Evolutionary conservation across 257 asterid genomes (phyloP).

Genomic region (Hygrophila difformis): DNA sequence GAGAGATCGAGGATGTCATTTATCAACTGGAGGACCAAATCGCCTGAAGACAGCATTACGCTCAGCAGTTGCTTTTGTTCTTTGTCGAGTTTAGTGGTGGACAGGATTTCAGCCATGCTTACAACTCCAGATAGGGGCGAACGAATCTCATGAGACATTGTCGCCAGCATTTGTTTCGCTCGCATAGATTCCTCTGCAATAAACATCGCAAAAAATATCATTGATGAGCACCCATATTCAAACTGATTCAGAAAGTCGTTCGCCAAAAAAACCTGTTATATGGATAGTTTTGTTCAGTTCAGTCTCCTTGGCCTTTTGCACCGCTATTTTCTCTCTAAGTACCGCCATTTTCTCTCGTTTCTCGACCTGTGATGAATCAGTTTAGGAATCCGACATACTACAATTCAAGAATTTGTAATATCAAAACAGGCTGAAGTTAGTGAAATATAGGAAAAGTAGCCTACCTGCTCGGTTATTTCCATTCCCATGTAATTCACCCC

Average conservation of each 20-base stretch:
- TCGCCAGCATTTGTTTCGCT: conserved; percentile 92
- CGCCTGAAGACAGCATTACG: conserved; percentile 44
- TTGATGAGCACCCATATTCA: background rate
- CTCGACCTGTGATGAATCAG: no score
- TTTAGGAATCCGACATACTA: no score
- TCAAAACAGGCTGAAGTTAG: no score
- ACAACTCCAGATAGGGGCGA: conserved; percentile 92
- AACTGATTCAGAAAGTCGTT: no score
- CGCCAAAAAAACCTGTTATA: conserved; percentile 51
- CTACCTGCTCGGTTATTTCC: conserved; percentile 90
- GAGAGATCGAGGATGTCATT: conserved; percentile 93
- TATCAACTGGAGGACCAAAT: conserved; percentile 57
- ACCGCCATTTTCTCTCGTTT: conserved; percentile 79
- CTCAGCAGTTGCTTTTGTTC: conserved; percentile 60
- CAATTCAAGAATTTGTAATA: no score
- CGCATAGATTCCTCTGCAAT: conserved; percentile 87
- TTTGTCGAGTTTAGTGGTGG: conserved; percentile 66
- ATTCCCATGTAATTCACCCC: conserved; percentile 95
- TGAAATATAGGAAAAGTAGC: no score
- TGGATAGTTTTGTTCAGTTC: conserved; percentile 89
- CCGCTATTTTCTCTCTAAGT: conserved; percentile 84
- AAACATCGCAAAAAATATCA: background rate
- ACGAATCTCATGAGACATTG: conserved; percentile 95
- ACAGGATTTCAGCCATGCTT: conserved; percentile 86
- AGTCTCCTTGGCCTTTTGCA: conserved; percentile 83